Percentiles rank a stretch among this genome's conserved stretches.
Evolutionary conservation across 176 grass and related monocot species (phyloP).

Genomic region (Avena atlantica): DNA sequence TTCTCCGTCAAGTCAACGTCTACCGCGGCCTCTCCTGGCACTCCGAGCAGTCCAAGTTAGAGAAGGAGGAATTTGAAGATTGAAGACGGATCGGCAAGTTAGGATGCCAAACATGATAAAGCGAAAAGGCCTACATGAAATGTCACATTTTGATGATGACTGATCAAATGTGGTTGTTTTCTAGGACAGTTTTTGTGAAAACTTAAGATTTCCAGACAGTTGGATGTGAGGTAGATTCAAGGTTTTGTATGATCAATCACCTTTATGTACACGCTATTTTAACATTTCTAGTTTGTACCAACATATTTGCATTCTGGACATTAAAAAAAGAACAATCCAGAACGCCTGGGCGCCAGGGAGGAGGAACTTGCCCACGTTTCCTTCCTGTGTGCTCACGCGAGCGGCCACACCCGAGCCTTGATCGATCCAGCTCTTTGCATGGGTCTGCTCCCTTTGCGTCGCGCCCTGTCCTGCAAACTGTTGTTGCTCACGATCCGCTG

Average conservation of each 20-base stretch:
- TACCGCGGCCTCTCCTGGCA: conserved; percentile 92
- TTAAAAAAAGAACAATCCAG: no score
- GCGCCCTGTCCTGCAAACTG: no score
- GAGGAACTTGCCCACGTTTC: no score
- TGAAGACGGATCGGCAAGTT: conserved; percentile 13
- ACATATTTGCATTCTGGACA: not conserved
- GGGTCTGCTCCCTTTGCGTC: no score
- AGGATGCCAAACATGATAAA: conserved; percentile 14
- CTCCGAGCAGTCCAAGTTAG: conserved; percentile 77
- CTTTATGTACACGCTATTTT: not conserved
- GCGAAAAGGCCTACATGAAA: not conserved
- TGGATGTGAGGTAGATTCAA: conserved; percentile 20
- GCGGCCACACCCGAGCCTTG: no score
- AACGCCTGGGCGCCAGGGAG: no score
- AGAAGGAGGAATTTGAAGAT: conserved; percentile 51
- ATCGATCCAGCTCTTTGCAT: no score
- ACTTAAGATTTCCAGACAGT: not conserved
- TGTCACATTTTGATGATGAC: not conserved
- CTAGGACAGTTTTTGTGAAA: conserved; percentile 13
- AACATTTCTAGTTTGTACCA: not conserved
- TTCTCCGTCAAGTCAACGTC: conserved; percentile 97
- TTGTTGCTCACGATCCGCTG: no score
- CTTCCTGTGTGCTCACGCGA: no score
- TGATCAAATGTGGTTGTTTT: not conserved
- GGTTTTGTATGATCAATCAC: conserved; percentile 18